Percentiles rank a stretch among this genome's conserved stretches.
These are phyloP conservation scores for Gossypium bickii DNA, from an alignment of 345 rosid species.

Conservation along the genomic window DNA sequence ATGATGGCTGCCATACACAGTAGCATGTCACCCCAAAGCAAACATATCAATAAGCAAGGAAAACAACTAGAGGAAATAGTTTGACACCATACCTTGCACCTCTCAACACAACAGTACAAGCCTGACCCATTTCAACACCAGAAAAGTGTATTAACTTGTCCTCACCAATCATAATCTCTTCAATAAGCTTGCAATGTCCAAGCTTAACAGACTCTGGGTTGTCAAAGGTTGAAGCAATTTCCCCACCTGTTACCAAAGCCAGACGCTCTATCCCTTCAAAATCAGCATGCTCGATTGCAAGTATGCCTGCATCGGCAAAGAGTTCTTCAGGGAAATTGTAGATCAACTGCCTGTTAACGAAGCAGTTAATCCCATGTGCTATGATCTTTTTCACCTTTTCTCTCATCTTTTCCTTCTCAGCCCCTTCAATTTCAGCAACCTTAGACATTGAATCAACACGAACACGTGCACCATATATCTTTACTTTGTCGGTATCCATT, in stretches of 20 bases:
- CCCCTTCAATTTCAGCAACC: slow-evolving; percentile 95
- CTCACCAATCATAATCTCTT: slow-evolving; percentile 99
- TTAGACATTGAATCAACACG: slow-evolving; percentile 97
- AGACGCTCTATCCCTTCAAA: slow-evolving; percentile 97
- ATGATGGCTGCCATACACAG: slow-evolving; percentile 56
- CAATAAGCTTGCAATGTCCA: slow-evolving; percentile 89
- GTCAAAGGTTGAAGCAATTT: slow-evolving; percentile 94
- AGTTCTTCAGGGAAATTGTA: slow-evolving; percentile 98
- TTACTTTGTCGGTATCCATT: slow-evolving; percentile 98
- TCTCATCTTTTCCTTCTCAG: slow-evolving; percentile 98
- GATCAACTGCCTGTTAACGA: slow-evolving; percentile 92
- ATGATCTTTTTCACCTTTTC: slow-evolving; percentile 95
- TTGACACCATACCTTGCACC: slow-evolving; percentile 71
- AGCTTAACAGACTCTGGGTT: slow-evolving; percentile 97
- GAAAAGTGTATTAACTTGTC: slow-evolving; percentile 96
- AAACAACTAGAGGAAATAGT: not conserved
- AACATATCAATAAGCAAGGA: not conserved
- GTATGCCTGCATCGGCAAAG: slow-evolving; percentile 93
- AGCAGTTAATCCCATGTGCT: slow-evolving; percentile 89
- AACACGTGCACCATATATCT: slow-evolving; percentile 97
- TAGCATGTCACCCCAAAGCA: not conserved
- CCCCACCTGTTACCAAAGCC: slow-evolving; percentile 94
- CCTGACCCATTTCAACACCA: slow-evolving; percentile 95
- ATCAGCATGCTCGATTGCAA: slow-evolving; percentile 99
- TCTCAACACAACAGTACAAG: slow-evolving; percentile 89